phyloP scores from a whole-genome alignment of 192 early-diverging fungal species.

The Chytriomyces confervae region DNA sequence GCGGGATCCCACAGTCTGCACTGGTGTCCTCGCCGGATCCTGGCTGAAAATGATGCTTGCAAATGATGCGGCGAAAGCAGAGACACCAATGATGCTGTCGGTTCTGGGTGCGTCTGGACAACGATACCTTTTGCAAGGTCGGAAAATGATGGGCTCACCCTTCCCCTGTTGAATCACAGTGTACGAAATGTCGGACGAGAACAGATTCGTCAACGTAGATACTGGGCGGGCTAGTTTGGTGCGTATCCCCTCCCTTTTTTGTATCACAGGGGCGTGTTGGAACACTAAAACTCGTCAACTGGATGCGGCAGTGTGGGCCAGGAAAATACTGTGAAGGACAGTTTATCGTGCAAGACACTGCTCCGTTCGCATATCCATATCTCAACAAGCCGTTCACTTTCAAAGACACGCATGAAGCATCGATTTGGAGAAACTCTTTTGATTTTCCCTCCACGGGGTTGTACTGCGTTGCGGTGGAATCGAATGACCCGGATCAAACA shows the following conservation, averaged over 20 bases:
- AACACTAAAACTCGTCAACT: conserved; percentile 15
- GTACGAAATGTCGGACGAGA: conserved; percentile 43
- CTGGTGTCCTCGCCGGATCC: conserved; percentile 18
- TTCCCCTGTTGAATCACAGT: conserved; percentile 31
- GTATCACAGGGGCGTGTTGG: too few relatives aligned
- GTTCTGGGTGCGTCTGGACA: not conserved
- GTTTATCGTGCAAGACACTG: conserved; percentile 41
- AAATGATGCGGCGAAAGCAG: not conserved
- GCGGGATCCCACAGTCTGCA: not conserved
- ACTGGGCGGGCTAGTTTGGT: conserved; percentile 19
- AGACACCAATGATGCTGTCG: not conserved
- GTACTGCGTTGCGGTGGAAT: conserved; percentile 75
- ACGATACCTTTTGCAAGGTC: not conserved
- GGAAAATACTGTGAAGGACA: conserved; percentile 42
- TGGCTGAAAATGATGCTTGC: conserved; percentile 7
- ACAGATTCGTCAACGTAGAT: conserved; percentile 24
- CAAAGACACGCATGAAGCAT: conserved; percentile 3
- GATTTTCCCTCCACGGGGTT: conserved; percentile 77
- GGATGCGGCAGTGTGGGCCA: not conserved
- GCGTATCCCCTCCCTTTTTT: not conserved
- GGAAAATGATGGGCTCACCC: not conserved
- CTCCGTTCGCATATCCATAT: conserved; percentile 29
- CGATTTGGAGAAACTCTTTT: conserved; percentile 56
- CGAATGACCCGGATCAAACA: conserved; percentile 38
- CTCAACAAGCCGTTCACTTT: conserved; percentile 38